phyloP scores from a whole-genome alignment of 164 flowering plant species.

The Umbellularia californica region DNA sequence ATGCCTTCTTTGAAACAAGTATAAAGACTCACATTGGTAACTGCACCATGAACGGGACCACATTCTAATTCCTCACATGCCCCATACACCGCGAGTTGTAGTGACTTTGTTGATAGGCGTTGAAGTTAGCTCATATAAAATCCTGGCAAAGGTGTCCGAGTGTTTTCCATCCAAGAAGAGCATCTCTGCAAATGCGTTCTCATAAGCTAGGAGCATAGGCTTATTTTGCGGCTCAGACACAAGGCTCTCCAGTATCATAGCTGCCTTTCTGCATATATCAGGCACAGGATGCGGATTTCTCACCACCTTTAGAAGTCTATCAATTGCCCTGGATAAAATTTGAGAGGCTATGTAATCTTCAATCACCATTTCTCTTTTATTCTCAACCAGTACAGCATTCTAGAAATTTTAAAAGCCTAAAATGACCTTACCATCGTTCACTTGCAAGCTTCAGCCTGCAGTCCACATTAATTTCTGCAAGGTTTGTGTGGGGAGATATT shows the following conservation, averaged over 20 bases:
- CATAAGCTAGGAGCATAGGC: conserved; percentile 66
- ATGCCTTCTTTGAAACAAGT: too few species aligned
- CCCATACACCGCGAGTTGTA: conserved; percentile 85
- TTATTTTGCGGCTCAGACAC: conserved; percentile 90
- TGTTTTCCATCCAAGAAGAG: conserved; percentile 69
- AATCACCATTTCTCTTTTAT: neutral
- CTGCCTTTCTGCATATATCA: conserved; percentile 90
- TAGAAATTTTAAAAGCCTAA: neutral
- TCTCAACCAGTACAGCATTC: neutral
- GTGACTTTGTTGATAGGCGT: conserved; percentile 70
- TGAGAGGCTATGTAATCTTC: neutral
- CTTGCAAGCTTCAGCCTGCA: conserved; percentile 88
- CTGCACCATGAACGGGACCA: too few species aligned
- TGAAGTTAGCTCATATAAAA: conserved; percentile 79
- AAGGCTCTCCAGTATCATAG: conserved; percentile 80
- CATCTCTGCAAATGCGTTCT: conserved; percentile 87
- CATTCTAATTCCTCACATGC: conserved; percentile 33
- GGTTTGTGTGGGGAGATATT: too few species aligned
- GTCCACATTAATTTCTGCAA: conserved; percentile 89
- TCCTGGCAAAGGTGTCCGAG: conserved; percentile 89
- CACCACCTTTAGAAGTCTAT: conserved; percentile 74
- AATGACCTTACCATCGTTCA: conserved; percentile 72
- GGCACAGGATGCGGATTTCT: conserved; percentile 85
- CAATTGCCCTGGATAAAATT: conserved; percentile 65
- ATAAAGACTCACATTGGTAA: too few species aligned